Conservation (phyloP, 768 basidiomycete species). For the Clitopilus passeckerianus region DNA sequence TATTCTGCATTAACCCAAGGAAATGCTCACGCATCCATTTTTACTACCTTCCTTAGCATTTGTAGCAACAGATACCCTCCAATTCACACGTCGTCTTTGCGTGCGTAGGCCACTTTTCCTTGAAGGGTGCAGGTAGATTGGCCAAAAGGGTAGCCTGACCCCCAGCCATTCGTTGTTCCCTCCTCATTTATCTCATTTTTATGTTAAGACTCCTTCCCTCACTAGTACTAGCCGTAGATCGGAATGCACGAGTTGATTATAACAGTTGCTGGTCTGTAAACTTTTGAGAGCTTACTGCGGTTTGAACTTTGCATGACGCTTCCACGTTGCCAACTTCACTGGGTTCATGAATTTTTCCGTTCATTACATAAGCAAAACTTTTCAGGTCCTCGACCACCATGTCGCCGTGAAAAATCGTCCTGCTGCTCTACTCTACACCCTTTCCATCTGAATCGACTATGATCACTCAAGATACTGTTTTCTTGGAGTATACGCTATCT, state of each 20-base stretch:
- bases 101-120: not conserved
- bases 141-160: not conserved
- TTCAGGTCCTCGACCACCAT: not conserved
- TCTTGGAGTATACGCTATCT: too few relatives aligned
- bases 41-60: conserved; percentile 7
- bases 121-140: not conserved
- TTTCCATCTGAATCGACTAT: not conserved
- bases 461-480: not conserved
- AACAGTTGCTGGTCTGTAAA: not conserved
- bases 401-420: not conserved
- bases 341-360: not conserved
- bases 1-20: not conserved
- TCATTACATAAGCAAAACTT: not conserved
- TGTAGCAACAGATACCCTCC: conserved; percentile 16
- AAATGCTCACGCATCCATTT: not conserved
- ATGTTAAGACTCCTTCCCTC: not conserved
- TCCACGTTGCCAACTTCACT: not conserved
- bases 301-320: not conserved
- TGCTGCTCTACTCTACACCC: not conserved
- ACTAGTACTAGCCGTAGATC: not conserved
- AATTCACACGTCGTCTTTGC: conserved; percentile 7
- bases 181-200: not conserved
- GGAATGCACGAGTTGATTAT: not conserved
- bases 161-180: not conserved
- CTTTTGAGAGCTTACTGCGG: not conserved